These are phyloP conservation scores for Ogataea saltuana DNA, from an alignment of 805 yeast genomes.

Conservation along the genomic window DNA sequence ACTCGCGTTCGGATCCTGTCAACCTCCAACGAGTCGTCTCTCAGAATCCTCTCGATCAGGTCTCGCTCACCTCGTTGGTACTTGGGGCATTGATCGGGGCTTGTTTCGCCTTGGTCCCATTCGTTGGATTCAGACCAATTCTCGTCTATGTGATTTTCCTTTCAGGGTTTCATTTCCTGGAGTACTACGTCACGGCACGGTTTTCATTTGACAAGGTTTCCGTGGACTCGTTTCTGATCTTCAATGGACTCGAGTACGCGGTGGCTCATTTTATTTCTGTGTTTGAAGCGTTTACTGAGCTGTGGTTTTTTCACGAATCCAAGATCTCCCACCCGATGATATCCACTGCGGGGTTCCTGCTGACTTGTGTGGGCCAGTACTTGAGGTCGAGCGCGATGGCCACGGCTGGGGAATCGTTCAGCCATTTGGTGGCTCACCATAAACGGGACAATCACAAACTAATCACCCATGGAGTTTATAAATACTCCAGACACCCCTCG, in stretches of 20 bases:
- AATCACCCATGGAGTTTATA: constrained; percentile 74
- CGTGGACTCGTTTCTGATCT: constrained; percentile 66
- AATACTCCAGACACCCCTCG: constrained; percentile 77
- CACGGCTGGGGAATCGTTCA: constrained; percentile 83
- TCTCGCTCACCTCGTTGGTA: constrained; percentile 44
- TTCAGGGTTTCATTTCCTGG: constrained; percentile 74
- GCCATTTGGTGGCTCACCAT: constrained; percentile 67
- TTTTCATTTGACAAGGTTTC: constrained; percentile 68
- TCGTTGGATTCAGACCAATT: constrained; percentile 33
- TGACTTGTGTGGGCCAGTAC: constrained; percentile 62
- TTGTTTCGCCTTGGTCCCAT: constrained; percentile 34
- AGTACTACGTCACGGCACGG: constrained; percentile 76
- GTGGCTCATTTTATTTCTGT: constrained; percentile 58
- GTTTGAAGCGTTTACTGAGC: constrained; percentile 49
- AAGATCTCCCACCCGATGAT: constrained; percentile 22
- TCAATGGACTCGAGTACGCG: constrained; percentile 60
- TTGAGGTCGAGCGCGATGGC: constrained; percentile 79
- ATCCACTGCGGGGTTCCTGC: constrained; percentile 45
- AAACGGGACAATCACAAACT: constrained; percentile 59
- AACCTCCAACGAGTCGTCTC: constrained; percentile 21
- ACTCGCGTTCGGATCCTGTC: constrained; percentile 8
- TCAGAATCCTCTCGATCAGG: constrained; percentile 40
- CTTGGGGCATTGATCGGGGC: constrained; percentile 48
- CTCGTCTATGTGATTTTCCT: constrained; percentile 52
- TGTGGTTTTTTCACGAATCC: constrained; percentile 40